A percentile compares a stretch with the other conserved stretches of the same genome.
These are phyloP conservation scores for Cyberlindnera suaveolens DNA, from an alignment of 805 yeast species.

Conservation along the genomic window DNA sequence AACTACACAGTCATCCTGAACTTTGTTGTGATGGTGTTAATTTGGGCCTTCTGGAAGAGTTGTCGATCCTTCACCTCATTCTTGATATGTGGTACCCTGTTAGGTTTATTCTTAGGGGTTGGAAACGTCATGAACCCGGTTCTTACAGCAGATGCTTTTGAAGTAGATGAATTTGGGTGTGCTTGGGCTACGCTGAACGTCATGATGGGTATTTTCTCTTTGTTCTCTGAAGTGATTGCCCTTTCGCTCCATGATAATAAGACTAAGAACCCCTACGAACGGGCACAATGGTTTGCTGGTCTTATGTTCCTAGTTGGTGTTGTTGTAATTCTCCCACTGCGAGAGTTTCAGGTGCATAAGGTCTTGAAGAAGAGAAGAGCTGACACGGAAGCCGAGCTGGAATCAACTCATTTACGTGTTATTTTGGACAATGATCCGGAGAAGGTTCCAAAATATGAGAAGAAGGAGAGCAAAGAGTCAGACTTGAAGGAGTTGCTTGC, in stretches of 20 bases:
- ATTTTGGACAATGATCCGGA: no score
- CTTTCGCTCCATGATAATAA: constrained; percentile 33
- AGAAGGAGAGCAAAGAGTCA: background rate
- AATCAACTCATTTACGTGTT: background rate
- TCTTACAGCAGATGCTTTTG: constrained; percentile 34
- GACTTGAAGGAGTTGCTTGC: background rate
- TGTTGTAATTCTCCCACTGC: constrained; percentile 35
- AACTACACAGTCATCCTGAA: constrained; percentile 37
- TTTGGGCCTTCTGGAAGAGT: constrained; percentile 42
- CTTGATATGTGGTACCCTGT: constrained; percentile 33
- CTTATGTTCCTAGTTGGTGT: constrained; percentile 37
- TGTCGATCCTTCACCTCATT: constrained; percentile 34
- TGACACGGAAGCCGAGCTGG: background rate
- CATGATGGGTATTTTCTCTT: constrained; percentile 26
- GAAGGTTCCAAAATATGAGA: background rate
- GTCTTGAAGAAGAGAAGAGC: constrained; percentile 14
- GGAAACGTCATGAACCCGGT: constrained; percentile 36
- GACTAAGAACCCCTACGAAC: constrained; percentile 38
- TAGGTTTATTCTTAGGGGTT: constrained; percentile 42
- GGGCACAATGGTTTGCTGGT: constrained; percentile 57
- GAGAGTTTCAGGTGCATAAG: constrained; percentile 43
- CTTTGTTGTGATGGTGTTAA: constrained; percentile 28
- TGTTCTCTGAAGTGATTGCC: constrained; percentile 51
- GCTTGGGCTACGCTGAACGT: constrained; percentile 34
- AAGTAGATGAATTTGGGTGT: constrained; percentile 29